Base-by-base conservation (phyloP, 23 red algal genomes). In the Pyropia yezoensis region DNA sequence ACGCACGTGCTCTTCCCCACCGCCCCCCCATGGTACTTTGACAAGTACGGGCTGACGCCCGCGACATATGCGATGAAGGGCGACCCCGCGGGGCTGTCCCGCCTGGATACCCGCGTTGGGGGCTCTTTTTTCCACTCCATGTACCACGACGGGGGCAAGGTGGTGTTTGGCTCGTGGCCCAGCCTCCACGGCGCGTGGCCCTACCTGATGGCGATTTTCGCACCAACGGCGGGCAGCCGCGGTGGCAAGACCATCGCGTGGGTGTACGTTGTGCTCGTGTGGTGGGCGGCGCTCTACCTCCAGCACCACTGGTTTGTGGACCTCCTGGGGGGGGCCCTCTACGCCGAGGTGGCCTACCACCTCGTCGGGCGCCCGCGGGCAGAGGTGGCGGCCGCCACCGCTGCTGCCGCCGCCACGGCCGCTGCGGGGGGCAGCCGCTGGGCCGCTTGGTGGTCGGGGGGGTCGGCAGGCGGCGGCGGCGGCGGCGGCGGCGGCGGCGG, bases 1-100 rank as follows among this genome's bases (percentile, higher is more conserved):
- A 95, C 90, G 2, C 80, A 95, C 55, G 63, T 95, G 34, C 25
- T 74, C 14, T 73, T 88, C 34, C 90, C 90, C 22, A 77, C 79
- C n/a, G 90, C 90, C 13, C 90, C 90, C 63, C 90, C 90, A 19
- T 95, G 90, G 90, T 95, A 95, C 82, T 88, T 54, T 69, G 61
- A 82, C 63, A 83, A 88, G 82, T 80, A 82, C 68, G 90, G 80
- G 6, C 25, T 76, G 16, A 24, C 29, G 23, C 27, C 62, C 18
- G 73, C 90, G 34, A 55, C 59, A 33, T 88, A 95, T 63, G 51
- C 57, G 22, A 88, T 95, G 82, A 95, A 82, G 61, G 90, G 90
- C 1, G 83, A 95, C 52, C 76, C 90, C 27, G 90, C 90, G 4
- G 33, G 70, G 12, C 28, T 95, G 33, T 57, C 57, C 23, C 90